Evolutionary conservation across 2,329 filamentous ascomycete genomes (phyloP).

Genomic region (Claviceps spartinae): DNA sequence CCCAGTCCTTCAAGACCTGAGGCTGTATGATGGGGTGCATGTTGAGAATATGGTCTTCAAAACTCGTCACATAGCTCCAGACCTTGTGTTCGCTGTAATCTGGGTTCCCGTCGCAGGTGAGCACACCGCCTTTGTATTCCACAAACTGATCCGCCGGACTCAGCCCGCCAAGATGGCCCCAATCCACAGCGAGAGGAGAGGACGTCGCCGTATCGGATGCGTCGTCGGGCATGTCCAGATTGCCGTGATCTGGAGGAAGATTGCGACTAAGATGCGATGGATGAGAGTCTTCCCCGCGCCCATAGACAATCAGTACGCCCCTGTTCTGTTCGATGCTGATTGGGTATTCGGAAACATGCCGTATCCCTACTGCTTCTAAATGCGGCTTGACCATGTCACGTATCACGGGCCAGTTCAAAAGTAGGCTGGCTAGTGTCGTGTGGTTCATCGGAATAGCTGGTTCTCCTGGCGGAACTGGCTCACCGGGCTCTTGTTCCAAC

Average conservation of each 20-base stretch:
- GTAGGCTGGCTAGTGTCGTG: conserved; percentile 74
- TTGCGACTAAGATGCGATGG: conserved; percentile 35
- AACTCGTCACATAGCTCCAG: conserved; percentile 40
- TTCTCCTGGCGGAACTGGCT: conserved; percentile 41
- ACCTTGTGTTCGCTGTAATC: conserved; percentile 40
- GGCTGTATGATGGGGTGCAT: conserved; percentile 52
- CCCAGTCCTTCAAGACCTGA: conserved; percentile 36
- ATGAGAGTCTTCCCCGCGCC: conserved; percentile 62
- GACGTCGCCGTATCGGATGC: conserved; percentile 40
- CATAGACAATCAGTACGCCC: conserved; percentile 62
- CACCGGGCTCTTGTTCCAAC: conserved; percentile 36
- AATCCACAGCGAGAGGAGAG: conserved; percentile 36
- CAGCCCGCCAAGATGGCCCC: conserved; percentile 43
- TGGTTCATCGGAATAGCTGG: conserved; percentile 72
- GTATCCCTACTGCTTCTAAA: conserved; percentile 35
- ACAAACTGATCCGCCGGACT: conserved; percentile 28
- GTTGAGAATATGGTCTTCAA: conserved; percentile 47
- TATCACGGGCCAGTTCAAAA: conserved; percentile 62
- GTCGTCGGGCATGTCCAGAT: conserved; percentile 31
- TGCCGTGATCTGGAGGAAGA: conserved; percentile 21
- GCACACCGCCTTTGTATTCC: conserved; percentile 24
- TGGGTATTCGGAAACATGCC: conserved; percentile 55
- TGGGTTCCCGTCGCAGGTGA: conserved; percentile 33
- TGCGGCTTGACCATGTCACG: conserved; percentile 43
- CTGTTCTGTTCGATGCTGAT: conserved; percentile 62